phyloP scores from a whole-genome alignment of 208 protist genomes.

The Crithidia mellificae region DNA sequence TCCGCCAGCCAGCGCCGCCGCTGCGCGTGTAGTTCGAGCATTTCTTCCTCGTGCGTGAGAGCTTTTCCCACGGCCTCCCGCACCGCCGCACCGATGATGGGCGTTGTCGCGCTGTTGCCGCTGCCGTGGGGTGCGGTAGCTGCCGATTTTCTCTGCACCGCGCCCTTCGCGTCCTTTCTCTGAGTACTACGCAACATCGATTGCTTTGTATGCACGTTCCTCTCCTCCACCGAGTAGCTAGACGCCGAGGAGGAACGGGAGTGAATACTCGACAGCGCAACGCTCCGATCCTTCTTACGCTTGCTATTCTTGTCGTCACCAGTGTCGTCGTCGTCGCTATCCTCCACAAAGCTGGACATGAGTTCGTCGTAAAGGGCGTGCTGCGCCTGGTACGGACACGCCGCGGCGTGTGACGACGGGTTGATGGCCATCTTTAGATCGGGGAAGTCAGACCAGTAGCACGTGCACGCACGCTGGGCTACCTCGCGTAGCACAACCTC shows the following conservation, averaged over 20 bases:
- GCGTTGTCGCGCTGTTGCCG: neutral
- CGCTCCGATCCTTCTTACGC: too few relatives aligned
- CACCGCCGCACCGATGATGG: neutral
- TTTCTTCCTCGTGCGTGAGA: neutral
- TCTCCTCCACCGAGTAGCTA: neutral
- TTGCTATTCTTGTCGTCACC: too few relatives aligned
- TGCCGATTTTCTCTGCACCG: too few relatives aligned
- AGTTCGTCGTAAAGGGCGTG: constrained; percentile 36
- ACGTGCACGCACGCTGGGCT: constrained; percentile 34
- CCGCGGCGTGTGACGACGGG: constrained; percentile 62
- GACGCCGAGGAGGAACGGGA: constrained; percentile 1
- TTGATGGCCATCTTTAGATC: constrained; percentile 68
- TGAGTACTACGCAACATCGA: too few relatives aligned
- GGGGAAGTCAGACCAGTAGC: constrained; percentile 49
- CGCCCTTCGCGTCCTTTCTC: too few relatives aligned
- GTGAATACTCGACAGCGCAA: neutral
- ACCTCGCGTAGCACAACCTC: constrained; percentile 31
- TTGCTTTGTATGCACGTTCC: too few relatives aligned
- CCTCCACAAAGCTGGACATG: neutral
- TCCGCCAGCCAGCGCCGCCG: constrained; percentile 15
- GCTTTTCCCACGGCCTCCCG: neutral
- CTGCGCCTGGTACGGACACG: constrained; percentile 55
- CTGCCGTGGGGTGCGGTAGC: too few relatives aligned
- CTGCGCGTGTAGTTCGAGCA: constrained; percentile 1
- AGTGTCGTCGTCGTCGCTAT: neutral